phyloP scores from a whole-genome alignment of 768 basidiomycete species.

The Phylloporus arenicola region DNA sequence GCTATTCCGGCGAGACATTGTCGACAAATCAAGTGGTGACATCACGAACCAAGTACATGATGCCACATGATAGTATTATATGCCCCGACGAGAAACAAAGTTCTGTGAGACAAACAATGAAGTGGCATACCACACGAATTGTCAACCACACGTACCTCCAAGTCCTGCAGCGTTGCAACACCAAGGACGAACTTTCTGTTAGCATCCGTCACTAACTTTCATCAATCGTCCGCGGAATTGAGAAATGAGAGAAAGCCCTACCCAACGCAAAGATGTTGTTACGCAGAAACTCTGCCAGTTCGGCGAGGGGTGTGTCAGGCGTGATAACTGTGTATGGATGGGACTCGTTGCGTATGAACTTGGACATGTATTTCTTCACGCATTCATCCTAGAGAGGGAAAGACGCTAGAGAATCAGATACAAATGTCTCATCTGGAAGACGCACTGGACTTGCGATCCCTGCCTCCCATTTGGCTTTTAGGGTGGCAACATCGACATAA shows the following conservation, averaged over 20 bases:
- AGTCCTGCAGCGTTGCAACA: slow-evolving; percentile 71
- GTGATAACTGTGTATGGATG: slow-evolving; percentile 78
- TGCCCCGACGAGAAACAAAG: slow-evolving; percentile 27
- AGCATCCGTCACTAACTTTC: slow-evolving; percentile 67
- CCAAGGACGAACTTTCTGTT: slow-evolving; percentile 79
- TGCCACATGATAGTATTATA: slow-evolving; percentile 9
- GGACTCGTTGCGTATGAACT: slow-evolving; percentile 59
- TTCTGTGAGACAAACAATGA: slow-evolving; percentile 14
- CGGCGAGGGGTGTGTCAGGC: slow-evolving; percentile 69
- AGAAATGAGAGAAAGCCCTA: slow-evolving; percentile 26
- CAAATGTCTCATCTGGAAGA: slow-evolving; percentile 1
- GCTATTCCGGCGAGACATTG: not conserved
- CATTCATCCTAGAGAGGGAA: slow-evolving; percentile 52
- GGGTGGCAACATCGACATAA: slow-evolving; percentile 69
- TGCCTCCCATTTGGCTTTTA: slow-evolving; percentile 78
- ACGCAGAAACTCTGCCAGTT: slow-evolving; percentile 76
- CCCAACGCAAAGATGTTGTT: slow-evolving; percentile 73
- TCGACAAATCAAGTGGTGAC: not conserved
- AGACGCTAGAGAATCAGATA: not conserved
- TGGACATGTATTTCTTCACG: slow-evolving; percentile 64
- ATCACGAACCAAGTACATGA: not conserved
- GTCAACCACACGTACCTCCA: slow-evolving; percentile 36
- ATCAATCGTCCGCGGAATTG: not conserved
- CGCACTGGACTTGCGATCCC: slow-evolving; percentile 66
- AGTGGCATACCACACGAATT: not conserved